Conservation (phyloP, 2,329 filamentous ascomycete genomes). For the Fusarium sp. region DNA sequence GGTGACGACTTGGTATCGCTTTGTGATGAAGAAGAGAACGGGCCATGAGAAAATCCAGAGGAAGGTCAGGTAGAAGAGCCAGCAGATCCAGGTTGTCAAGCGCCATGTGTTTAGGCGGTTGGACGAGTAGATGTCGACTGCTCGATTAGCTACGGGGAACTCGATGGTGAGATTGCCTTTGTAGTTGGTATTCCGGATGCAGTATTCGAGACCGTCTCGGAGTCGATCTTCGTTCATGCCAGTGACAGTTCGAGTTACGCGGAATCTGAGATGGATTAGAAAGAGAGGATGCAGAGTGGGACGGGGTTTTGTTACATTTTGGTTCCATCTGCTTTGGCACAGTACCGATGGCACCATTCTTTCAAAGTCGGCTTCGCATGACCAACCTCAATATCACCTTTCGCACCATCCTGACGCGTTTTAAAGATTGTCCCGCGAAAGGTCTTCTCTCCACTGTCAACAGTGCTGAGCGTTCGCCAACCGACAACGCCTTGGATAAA, state of each 20-base stretch:
- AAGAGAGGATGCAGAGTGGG: rapidly evolving
- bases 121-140: constrained; percentile 38
- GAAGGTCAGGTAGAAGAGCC: constrained; percentile 38
- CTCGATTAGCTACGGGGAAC: constrained; percentile 34
- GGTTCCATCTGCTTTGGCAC: constrained; percentile 20
- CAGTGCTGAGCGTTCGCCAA: constrained; percentile 19
- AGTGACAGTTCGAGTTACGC: constrained; percentile 25
- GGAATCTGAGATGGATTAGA: constrained; percentile 29
- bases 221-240: constrained; percentile 13
- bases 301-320: constrained; percentile 27
- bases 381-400: constrained; percentile 33
- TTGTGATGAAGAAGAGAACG: constrained; percentile 30
- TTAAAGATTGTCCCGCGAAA: constrained; percentile 37
- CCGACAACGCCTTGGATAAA: not conserved
- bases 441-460: constrained; percentile 32
- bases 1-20: constrained; percentile 30
- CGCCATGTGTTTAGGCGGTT: constrained; percentile 32
- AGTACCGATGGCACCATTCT: constrained; percentile 40
- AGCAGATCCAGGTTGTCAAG: constrained; percentile 33
- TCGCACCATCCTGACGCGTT: constrained; percentile 22
- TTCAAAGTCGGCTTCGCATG: constrained; percentile 27
- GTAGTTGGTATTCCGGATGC: constrained; percentile 35
- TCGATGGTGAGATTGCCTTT: constrained; percentile 27
- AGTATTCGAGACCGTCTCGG: not conserved
- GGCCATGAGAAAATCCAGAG: constrained; percentile 42